A percentile compares a stretch with the other conserved stretches of the same genome.
These are phyloP conservation scores for Alternaria longipes DNA, from an alignment of 2,329 filamentous ascomycete genomes.

Conservation along the genomic window DNA sequence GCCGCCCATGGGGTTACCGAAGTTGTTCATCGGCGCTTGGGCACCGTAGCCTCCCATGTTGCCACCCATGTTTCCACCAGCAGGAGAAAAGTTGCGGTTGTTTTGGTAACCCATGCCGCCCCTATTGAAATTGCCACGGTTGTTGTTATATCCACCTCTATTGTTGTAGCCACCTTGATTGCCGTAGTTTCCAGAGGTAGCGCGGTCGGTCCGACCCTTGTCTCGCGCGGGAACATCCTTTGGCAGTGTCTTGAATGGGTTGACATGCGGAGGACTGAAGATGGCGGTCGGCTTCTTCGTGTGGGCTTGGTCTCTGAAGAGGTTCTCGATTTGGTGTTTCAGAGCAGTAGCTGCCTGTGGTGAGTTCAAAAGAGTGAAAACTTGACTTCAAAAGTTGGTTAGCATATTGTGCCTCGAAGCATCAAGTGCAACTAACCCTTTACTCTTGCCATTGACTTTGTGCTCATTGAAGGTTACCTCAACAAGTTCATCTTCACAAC, in stretches of 20 bases:
- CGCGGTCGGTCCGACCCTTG: slow-evolving; percentile 69
- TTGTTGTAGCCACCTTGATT: slow-evolving; percentile 60
- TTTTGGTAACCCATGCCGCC: slow-evolving; percentile 47
- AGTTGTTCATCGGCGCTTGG: slow-evolving; percentile 57
- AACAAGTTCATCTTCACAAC: slow-evolving; percentile 83
- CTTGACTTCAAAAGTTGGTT: slow-evolving; percentile 62
- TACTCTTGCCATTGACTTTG: slow-evolving; percentile 98
- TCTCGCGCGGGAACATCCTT: slow-evolving; percentile 83
- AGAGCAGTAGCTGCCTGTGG: slow-evolving; percentile 85
- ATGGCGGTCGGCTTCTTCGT: slow-evolving; percentile 74
- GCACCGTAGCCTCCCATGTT: slow-evolving; percentile 58
- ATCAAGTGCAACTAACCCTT: slow-evolving; percentile 72
- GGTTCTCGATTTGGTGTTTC: slow-evolving; percentile 80
- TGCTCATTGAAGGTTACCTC: slow-evolving; percentile 98
- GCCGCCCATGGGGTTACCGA: slow-evolving; percentile 49
- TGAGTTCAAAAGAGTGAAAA: slow-evolving; percentile 84
- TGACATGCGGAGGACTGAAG: slow-evolving; percentile 79
- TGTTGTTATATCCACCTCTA: slow-evolving; percentile 54
- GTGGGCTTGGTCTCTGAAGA: slow-evolving; percentile 65
- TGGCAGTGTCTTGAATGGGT: slow-evolving; percentile 89
- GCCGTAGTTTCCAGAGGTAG: slow-evolving; percentile 52
- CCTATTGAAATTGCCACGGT: slow-evolving; percentile 46
- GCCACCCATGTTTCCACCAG: slow-evolving; percentile 48
- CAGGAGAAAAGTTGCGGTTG: slow-evolving; percentile 50
- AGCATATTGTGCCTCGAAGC: slow-evolving; percentile 6